Base-by-base conservation (phyloP, 208 protist species). In the Acanthamoeba lenticulata region DNA sequence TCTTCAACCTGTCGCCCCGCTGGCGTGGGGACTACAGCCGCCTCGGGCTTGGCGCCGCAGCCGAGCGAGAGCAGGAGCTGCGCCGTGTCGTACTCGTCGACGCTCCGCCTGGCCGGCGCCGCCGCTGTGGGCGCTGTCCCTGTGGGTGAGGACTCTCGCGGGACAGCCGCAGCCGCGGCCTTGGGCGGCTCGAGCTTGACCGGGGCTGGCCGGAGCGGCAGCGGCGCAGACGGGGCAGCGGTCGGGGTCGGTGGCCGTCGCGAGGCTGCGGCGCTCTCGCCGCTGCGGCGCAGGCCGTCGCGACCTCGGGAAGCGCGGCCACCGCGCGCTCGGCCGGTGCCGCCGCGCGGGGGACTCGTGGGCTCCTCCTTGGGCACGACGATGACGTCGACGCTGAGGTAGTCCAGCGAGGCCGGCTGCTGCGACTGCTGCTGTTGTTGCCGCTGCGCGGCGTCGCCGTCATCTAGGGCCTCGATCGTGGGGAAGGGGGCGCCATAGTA, bases 321-420 rank as follows among this genome's bases (percentile, higher is more conserved):
- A 7, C 57, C 24, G 24, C 57, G 57, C 15, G 57, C 57, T 21
- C 57, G 6, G 24, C 57, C 57, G 5, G 6, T 52, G n/a, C 57
- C 24, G 57, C 24, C 7, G 15, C 57, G 4, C 24, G 6, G 4
- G n/a, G 32, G 69, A 38, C 38, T 42, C 38, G 38, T 79, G 36
- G 69, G 32, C 24, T 79, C 69, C 27, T 79, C 69, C 36, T 79
- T 79, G 13, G 69, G 69, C 13, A 79, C 69, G 9, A 79, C 69
- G 36, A 79, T 79, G 69, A 79, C 69, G 38, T 79, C 69, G 69
- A 79, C 69, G 69, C 42, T 79, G 69, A 79, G n/a, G 38, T 79
- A 79, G 38, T 79, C 69, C 9, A 79, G 69, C n/a, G n/a, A n/a
- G n/a, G n/a, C n/a, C n/a, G n/a, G n/a, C n/a, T n/a, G n/a, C n/a